Evolutionary conservation across 2,329 filamentous ascomycete species (phyloP).

Genomic region (Falciphora oryzae): DNA sequence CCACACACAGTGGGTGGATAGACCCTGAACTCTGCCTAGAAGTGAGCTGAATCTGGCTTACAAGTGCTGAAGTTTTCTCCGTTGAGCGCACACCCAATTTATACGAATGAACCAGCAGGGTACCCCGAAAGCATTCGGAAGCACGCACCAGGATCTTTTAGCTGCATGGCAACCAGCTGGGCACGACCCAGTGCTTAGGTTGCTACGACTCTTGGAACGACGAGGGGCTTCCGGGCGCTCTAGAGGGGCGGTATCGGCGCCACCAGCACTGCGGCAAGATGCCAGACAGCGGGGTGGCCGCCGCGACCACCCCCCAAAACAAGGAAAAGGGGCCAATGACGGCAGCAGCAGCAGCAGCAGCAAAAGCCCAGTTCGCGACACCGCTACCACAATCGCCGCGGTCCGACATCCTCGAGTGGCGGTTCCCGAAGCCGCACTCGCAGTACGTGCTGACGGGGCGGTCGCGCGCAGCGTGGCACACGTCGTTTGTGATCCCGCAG

Average conservation of each 20-base stretch:
- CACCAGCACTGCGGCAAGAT: neutral
- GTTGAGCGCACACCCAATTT: too few relatives aligned
- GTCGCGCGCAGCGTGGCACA: slow-evolving; percentile 46
- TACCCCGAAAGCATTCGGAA: too few relatives aligned
- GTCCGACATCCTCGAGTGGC: slow-evolving; percentile 40
- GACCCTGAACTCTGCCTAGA: too few relatives aligned
- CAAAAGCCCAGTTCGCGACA: slow-evolving; percentile 30
- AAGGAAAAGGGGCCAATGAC: neutral
- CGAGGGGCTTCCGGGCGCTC: neutral
- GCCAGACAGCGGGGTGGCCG: neutral
- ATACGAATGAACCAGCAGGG: too few relatives aligned
- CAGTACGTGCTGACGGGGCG: slow-evolving; percentile 38
- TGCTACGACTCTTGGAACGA: neutral
- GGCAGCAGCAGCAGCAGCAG: neutral
- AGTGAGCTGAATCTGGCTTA: too few relatives aligned
- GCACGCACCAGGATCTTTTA: neutral
- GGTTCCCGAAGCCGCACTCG: slow-evolving; percentile 36
- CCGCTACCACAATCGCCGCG: slow-evolving; percentile 37
- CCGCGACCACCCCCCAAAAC: neutral
- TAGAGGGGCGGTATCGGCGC: neutral
- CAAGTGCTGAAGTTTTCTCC: too few relatives aligned
- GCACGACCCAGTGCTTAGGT: neutral
- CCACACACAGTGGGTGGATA: too few relatives aligned
- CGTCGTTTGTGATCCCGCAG: slow-evolving; percentile 43
- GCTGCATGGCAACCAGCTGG: too few relatives aligned